Conservation (phyloP, 805 yeast species). For the Saturnispora hagleri region DNA sequence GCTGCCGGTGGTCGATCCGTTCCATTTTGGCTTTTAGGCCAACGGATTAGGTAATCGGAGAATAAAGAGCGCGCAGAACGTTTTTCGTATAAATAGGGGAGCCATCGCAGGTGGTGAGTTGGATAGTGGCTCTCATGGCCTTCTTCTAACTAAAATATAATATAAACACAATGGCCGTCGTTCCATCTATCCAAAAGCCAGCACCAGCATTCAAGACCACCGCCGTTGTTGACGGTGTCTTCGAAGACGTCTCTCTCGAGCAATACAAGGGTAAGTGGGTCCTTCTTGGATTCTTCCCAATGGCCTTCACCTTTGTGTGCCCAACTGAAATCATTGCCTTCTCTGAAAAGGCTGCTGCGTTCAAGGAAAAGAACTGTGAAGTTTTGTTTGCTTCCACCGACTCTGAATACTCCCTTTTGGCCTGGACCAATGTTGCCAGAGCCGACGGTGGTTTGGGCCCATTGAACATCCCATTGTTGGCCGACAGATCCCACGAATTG, state of each 20-base stretch:
- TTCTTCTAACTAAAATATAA: conserved; percentile 3
- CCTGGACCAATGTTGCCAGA: conserved; percentile 96
- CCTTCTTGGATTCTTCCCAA: conserved; percentile 90
- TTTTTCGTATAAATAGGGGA: not conserved
- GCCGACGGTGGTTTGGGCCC: conserved; percentile 98
- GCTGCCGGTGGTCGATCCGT: not conserved
- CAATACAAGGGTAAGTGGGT: conserved; percentile 98
- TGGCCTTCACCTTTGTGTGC: conserved; percentile 99
- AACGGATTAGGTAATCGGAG: not conserved
- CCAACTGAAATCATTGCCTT: conserved; percentile 99
- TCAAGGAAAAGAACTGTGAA: conserved; percentile 78
- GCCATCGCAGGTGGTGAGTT: not conserved
- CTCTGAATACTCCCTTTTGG: conserved; percentile 93
- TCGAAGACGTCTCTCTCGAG: conserved; percentile 91
- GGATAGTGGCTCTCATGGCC: not conserved
- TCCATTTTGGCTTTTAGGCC: not conserved
- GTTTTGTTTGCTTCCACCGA: conserved; percentile 96
- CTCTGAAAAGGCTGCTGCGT: conserved; percentile 90
- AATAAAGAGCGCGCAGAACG: not conserved
- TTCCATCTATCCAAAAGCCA: conserved; percentile 81
- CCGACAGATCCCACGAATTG: conserved; percentile 94
- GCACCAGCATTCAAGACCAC: conserved; percentile 96
- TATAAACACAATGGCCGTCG: conserved; percentile 47
- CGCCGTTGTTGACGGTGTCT: conserved; percentile 93
- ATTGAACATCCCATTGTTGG: conserved; percentile 86